These are phyloP conservation scores for Fusarium sp. DNA, from an alignment of 2,329 filamentous ascomycete species.

Conservation along the genomic window DNA sequence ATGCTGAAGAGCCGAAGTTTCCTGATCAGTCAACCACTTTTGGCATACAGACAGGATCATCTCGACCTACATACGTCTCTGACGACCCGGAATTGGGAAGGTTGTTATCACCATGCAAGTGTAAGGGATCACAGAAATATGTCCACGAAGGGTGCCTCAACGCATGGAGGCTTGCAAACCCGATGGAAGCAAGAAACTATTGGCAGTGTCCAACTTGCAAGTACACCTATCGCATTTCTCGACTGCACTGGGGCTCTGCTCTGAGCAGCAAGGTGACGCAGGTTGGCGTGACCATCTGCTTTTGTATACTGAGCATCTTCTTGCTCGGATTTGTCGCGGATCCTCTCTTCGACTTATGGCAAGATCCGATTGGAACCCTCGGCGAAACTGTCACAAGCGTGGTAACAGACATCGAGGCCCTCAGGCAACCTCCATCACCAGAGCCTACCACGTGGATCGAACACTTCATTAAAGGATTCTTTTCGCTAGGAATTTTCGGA, in stretches of 20 bases:
- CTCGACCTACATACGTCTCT: constrained; percentile 71
- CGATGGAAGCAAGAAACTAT: constrained; percentile 73
- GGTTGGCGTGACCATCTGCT: constrained; percentile 74
- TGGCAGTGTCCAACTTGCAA: constrained; percentile 90
- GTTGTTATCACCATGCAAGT: constrained; percentile 89
- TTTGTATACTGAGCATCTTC: constrained; percentile 80
- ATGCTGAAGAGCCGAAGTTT: constrained; percentile 67
- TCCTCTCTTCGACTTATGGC: constrained; percentile 88
- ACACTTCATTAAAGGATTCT: constrained; percentile 89
- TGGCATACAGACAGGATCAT: constrained; percentile 49
- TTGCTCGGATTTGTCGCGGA: constrained; percentile 91
- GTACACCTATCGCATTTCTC: constrained; percentile 82
- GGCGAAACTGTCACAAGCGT: constrained; percentile 61
- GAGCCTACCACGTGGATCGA: constrained; percentile 74
- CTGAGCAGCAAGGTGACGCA: constrained; percentile 75
- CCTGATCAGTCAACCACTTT: constrained; percentile 50
- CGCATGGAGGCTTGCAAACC: constrained; percentile 81
- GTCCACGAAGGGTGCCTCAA: constrained; percentile 92
- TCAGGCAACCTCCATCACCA: constrained; percentile 55
- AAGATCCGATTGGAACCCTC: constrained; percentile 78
- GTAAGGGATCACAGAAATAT: constrained; percentile 92
- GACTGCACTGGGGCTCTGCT: constrained; percentile 79
- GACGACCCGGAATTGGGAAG: constrained; percentile 79
- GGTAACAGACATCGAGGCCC: constrained; percentile 55
- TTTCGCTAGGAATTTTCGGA: constrained; percentile 88